Conservation (phyloP, 108 stramenopile genomes). For the Cafeteria roenbergensis region DNA sequence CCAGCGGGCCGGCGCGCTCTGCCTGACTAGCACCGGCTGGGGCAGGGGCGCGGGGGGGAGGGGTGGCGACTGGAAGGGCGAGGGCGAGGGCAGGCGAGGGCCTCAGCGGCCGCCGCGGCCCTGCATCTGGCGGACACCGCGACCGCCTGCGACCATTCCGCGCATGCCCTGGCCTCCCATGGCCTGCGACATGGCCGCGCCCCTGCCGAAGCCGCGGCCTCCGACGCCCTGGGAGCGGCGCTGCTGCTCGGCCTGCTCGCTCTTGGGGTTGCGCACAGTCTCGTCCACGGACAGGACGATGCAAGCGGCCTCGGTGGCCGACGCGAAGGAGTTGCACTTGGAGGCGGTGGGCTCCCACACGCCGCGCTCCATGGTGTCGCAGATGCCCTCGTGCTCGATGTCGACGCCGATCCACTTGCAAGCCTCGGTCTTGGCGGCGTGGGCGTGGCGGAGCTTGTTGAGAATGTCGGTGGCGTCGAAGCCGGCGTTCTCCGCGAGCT, state of each 20-base stretch:
- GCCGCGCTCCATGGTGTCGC: conserved; percentile 76
- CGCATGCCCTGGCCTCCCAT: conserved; percentile 25
- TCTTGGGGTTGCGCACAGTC: conserved; percentile 85
- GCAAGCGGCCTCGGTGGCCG: conserved; percentile 91
- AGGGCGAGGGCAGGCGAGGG: no score
- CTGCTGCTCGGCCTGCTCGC: conserved; percentile 59
- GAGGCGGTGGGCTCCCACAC: conserved; percentile 97
- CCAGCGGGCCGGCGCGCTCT: no score
- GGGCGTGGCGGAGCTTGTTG: conserved; percentile 74
- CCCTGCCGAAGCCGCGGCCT: conserved; percentile 41
- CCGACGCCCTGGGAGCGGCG: conserved; percentile 48
- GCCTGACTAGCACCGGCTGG: no score
- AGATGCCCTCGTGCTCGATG: conserved; percentile 70
- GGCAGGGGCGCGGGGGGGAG: no score
- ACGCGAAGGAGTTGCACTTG: conserved; percentile 74
- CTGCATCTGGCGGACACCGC: conserved; percentile 20
- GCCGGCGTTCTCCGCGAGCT: conserved; percentile 93
- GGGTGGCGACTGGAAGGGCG: no score
- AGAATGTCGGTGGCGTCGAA: conserved; percentile 90
- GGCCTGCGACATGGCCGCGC: conserved; percentile 21
- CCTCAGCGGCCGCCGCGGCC: conserved; percentile 17
- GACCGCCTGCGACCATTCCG: conserved; percentile 20
- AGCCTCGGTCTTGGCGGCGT: conserved; percentile 51
- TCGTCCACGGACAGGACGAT: conserved; percentile 95
- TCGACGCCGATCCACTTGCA: conserved; percentile 92